These are phyloP conservation scores for Misopates orontium DNA, from an alignment of 257 asterid genomes.

Conservation along the genomic window DNA sequence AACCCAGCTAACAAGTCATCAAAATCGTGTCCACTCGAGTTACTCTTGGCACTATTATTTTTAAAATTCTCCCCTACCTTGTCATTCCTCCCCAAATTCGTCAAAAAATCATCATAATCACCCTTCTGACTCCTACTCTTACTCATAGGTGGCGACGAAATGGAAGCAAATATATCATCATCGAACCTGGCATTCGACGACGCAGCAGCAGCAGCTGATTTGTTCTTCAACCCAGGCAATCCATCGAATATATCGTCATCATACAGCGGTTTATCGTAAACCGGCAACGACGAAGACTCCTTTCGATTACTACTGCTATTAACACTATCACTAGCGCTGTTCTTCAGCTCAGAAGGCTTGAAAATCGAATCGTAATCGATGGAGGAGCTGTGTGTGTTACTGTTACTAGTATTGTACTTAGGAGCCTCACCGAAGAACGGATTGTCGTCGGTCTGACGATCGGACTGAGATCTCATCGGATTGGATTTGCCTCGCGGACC, in stretches of 20 bases:
- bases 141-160: slow-evolving; percentile 44
- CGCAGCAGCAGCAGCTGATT: slow-evolving; percentile 52
- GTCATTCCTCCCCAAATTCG: slow-evolving; percentile 55
- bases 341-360: slow-evolving; percentile 43
- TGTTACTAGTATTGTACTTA: slow-evolving; percentile 10
- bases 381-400: slow-evolving; percentile 29
- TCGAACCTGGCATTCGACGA: slow-evolving; percentile 56
- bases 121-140: slow-evolving; percentile 36
- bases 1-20: slow-evolving; percentile 83
- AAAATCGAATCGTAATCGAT: slow-evolving; percentile 66
- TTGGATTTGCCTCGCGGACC: slow-evolving; percentile 79
- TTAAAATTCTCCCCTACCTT: slow-evolving; percentile 40
- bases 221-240: slow-evolving; percentile 84
- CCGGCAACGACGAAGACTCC: slow-evolving; percentile 56
- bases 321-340: not conserved
- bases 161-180: slow-evolving; percentile 58
- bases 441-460: slow-evolving; percentile 62
- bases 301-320: slow-evolving; percentile 29
- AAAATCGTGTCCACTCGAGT: slow-evolving; percentile 51
- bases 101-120: slow-evolving; percentile 66
- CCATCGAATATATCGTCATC: slow-evolving; percentile 95
- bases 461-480: slow-evolving; percentile 84
- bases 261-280: slow-evolving; percentile 91
- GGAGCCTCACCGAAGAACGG: slow-evolving; percentile 54
- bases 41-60: slow-evolving; percentile 42